Conservation (phyloP, 148 eudicot genomes). For the Talinum fruticosum region DNA sequence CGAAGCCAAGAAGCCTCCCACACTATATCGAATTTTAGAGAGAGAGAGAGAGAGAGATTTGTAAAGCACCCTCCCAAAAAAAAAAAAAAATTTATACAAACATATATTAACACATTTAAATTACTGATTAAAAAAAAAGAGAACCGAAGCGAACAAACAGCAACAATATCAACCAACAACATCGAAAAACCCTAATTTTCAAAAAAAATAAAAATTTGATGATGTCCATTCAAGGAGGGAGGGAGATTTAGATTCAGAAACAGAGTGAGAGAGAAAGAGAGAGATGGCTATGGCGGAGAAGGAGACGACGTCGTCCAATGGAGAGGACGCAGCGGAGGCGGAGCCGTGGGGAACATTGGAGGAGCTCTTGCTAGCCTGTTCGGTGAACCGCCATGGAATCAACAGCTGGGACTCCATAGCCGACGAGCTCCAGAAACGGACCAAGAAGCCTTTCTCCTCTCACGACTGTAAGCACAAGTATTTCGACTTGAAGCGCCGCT, state of each 20-base stretch:
- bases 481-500: constrained; percentile 53
- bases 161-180: constrained; percentile 9
- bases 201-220: neutral
- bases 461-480: constrained; percentile 38
- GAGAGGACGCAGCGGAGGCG: neutral
- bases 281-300: neutral
- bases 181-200: constrained; percentile 1
- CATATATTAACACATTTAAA: neutral
- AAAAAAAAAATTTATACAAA: neutral
- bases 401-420: constrained; percentile 57
- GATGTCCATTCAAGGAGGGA: constrained; percentile 1
- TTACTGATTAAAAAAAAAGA: neutral
- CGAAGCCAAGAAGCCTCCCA: neutral
- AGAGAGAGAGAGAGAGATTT: neutral
- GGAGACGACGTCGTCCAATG: constrained; percentile 1
- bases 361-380: constrained; percentile 60
- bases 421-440: constrained; percentile 42
- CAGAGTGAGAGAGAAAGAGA: neutral
- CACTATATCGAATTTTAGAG: neutral
- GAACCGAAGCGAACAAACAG: neutral
- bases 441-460: constrained; percentile 18
- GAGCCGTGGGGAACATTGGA: constrained; percentile 60
- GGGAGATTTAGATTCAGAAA: constrained; percentile 1
- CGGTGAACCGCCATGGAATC: constrained; percentile 61
- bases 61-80: neutral